Evolutionary conservation across 2,329 filamentous ascomycete species (phyloP).

Genomic region (Exophiala sideris): DNA sequence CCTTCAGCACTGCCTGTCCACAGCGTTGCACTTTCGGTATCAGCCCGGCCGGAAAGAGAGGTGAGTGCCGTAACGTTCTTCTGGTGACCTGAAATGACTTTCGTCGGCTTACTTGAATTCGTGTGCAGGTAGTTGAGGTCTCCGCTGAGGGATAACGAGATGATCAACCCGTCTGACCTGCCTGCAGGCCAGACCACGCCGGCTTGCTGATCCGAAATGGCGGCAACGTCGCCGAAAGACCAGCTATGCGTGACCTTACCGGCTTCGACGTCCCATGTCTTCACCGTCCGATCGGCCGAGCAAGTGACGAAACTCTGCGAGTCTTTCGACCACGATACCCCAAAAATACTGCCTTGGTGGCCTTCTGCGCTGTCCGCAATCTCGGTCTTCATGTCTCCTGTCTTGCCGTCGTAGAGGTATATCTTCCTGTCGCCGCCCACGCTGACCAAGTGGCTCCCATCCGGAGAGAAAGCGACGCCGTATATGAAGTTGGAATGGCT

Average conservation of each 20-base stretch:
- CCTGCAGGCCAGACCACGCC: conserved; percentile 87
- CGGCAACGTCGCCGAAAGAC: conserved; percentile 71
- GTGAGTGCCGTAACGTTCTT: conserved; percentile 82
- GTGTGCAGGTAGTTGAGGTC: conserved; percentile 85
- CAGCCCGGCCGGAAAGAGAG: conserved; percentile 41
- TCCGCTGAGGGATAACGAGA: conserved; percentile 83
- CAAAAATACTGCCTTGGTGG: conserved; percentile 90
- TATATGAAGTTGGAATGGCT: conserved; percentile 88
- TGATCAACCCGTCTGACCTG: conserved; percentile 78
- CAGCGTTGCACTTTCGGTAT: conserved; percentile 53
- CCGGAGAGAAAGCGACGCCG: conserved; percentile 82
- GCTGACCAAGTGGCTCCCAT: conserved; percentile 76
- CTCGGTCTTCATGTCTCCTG: conserved; percentile 73
- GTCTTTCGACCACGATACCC: conserved; percentile 84
- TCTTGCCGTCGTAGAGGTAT: conserved; percentile 95
- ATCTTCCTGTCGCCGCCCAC: conserved; percentile 92
- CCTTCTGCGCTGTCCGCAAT: conserved; percentile 70
- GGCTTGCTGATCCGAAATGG: conserved; percentile 82
- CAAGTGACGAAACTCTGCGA: conserved; percentile 84
- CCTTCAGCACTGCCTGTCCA: conserved; percentile 94
- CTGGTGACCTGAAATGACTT: conserved; percentile 79
- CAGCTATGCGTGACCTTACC: conserved; percentile 77
- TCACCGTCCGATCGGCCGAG: conserved; percentile 90
- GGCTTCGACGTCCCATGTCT: conserved; percentile 84
- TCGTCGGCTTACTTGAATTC: conserved; percentile 65